phyloP scores from a whole-genome alignment of 2,329 filamentous ascomycete genomes.

The Xylaria sp. region DNA sequence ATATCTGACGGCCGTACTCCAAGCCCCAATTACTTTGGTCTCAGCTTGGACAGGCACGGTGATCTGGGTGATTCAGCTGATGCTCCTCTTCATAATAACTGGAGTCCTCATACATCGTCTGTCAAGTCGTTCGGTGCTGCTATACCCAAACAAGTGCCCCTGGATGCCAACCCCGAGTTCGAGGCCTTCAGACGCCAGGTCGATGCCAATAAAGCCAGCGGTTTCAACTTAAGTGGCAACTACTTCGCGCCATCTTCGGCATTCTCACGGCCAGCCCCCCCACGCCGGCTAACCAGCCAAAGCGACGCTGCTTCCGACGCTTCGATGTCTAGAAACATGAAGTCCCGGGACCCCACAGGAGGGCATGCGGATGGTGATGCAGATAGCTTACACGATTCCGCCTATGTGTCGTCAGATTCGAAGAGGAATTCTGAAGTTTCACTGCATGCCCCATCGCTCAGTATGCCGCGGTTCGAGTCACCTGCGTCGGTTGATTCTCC shows the following conservation, averaged over 20 bases:
- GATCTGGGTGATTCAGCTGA: conserved; percentile 72
- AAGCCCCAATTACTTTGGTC: conserved; percentile 89
- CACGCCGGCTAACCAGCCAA: conserved; percentile 61
- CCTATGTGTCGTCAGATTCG: conserved; percentile 64
- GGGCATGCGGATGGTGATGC: conserved; percentile 57
- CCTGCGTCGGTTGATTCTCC: conserved; percentile 53
- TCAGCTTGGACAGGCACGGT: conserved; percentile 69
- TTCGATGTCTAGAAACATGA: conserved; percentile 41
- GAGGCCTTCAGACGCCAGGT: conserved; percentile 80
- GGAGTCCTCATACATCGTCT: conserved; percentile 77
- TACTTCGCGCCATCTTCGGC: conserved; percentile 55
- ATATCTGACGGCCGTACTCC: conserved; percentile 57
- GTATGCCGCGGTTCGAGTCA: conserved; percentile 59
- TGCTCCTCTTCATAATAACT: conserved; percentile 72
- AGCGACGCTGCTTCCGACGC: conserved; percentile 55
- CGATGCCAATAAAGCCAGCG: conserved; percentile 67
- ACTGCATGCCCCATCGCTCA: conserved; percentile 54
- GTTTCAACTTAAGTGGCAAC: conserved; percentile 60
- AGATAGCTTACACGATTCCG: conserved; percentile 62
- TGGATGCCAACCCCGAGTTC: conserved; percentile 83
- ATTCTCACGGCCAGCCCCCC: conserved; percentile 55
- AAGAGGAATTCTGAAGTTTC: conserved; percentile 64
- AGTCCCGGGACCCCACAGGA: conserved; percentile 37
- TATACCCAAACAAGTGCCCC: conserved; percentile 73
- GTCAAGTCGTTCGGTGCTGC: conserved; percentile 75